Evolutionary conservation across 1,284 basidiomycete genomes (phyloP).

Genomic region (Leccinum laetum): DNA sequence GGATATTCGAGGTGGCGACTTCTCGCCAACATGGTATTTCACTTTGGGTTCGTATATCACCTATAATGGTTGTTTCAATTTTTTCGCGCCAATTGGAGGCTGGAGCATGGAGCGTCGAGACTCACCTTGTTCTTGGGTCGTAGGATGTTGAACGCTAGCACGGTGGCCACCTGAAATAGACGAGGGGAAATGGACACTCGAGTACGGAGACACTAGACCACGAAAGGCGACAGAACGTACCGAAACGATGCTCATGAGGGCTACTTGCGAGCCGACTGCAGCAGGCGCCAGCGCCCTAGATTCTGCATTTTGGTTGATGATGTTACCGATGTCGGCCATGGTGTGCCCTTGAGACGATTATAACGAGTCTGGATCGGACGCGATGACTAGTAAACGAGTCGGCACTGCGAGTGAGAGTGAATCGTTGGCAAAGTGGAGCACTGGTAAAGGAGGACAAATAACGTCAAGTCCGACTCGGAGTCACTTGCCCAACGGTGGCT

Average conservation of each 20-base stretch:
- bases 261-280: too few relatives aligned
- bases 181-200: neutral
- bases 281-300: constrained; percentile 66
- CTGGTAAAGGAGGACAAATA: too few relatives aligned
- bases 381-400: constrained; percentile 17
- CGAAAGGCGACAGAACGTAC: constrained; percentile 29
- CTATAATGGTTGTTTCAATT: constrained; percentile 32
- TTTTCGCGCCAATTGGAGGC: neutral
- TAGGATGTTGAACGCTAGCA: constrained; percentile 75
- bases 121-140: constrained; percentile 70
- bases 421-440: too few relatives aligned
- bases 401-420: neutral
- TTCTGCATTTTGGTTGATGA: constrained; percentile 47
- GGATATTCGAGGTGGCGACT: constrained; percentile 79
- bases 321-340: constrained; percentile 42
- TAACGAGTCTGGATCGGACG: constrained; percentile 16
- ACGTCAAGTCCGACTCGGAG: neutral
- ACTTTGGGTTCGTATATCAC: constrained; percentile 86
- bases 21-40: constrained; percentile 85
- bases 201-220: neutral
- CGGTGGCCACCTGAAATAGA: constrained; percentile 50
- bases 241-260: too few relatives aligned
- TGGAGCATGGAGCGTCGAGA: neutral
- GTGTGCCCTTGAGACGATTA: constrained; percentile 7
- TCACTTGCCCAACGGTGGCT: neutral